Percentiles rank a stretch among this genome's conserved stretches.
Evolutionary conservation across 352 stramenopile species (phyloP).

Genomic region (Phytophthora meadii): DNA sequence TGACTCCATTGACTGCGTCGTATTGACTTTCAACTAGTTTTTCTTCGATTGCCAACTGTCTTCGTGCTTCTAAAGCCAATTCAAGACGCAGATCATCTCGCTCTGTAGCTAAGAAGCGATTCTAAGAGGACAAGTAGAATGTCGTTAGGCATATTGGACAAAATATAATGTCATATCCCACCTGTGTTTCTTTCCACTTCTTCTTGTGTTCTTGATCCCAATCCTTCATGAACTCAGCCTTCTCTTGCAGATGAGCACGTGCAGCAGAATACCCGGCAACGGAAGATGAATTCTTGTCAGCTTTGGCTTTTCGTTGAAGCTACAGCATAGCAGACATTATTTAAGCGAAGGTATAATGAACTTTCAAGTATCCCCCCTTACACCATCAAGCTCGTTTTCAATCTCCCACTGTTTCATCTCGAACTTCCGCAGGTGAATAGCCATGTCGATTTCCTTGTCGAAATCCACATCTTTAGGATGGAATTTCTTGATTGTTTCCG

Average conservation of each 20-base stretch:
- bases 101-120: conserved; percentile 45
- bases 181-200: conserved; percentile 69
- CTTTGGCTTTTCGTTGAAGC: conserved; percentile 41
- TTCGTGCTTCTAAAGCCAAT: conserved; percentile 57
- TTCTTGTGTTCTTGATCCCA: conserved; percentile 62
- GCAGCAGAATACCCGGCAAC: conserved; percentile 35
- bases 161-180: conserved; percentile 11
- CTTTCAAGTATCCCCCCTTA: conserved; percentile 23
- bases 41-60: conserved; percentile 36
- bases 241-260: conserved; percentile 63
- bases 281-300: conserved; percentile 25
- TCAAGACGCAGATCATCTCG: conserved; percentile 66
- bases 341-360: background rate
- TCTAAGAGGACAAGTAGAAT: conserved; percentile 20
- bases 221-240: conserved; percentile 63
- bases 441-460: conserved; percentile 75
- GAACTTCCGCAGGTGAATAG: conserved; percentile 68
- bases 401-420: conserved; percentile 60
- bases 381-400: conserved; percentile 54
- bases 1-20: conserved; percentile 55
- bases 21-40: conserved; percentile 38
- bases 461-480: conserved; percentile 58
- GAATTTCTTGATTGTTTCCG: conserved; percentile 45
- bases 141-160: too few relatives aligned
- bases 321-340: conserved; percentile 15